Conservation (phyloP, 371 early-diverging fungal genomes). For the Apophysomyces variabilis region DNA sequence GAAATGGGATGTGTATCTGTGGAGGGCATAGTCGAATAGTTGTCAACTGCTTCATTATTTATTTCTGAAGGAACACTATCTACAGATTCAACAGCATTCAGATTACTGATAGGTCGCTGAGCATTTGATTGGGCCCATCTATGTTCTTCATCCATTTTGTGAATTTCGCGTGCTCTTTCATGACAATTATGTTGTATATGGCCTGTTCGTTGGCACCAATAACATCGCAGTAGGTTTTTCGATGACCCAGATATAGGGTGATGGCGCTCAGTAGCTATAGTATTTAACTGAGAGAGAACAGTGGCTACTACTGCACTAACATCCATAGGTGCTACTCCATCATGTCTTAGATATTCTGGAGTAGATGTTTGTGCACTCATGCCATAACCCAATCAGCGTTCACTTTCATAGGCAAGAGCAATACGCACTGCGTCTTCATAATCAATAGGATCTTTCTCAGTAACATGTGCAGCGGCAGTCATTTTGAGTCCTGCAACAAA, state of each 20-base stretch:
- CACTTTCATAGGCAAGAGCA: no score
- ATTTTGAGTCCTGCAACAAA: no score
- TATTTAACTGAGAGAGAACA: neutral
- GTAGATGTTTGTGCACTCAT: no score
- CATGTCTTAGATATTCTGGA: neutral
- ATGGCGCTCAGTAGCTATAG: neutral
- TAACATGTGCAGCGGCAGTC: no score
- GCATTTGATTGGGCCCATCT: neutral
- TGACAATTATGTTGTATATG: neutral
- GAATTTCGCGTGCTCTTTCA: neutral
- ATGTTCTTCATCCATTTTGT: neutral
- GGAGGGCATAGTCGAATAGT: neutral
- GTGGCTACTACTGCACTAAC: slow-evolving; percentile 3
- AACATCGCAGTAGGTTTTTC: neutral
- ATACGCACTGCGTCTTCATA: no score
- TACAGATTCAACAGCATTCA: neutral
- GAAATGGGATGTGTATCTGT: neutral
- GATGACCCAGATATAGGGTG: neutral
- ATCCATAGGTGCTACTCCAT: neutral
- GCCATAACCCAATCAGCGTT: no score
- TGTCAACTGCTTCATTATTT: neutral
- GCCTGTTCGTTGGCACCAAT: neutral
- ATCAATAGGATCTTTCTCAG: no score
- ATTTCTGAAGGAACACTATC: neutral
- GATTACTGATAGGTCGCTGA: neutral